Evolutionary conservation across 148 eudicot species (phyloP).

Genomic region (Nyssa sinensis): DNA sequence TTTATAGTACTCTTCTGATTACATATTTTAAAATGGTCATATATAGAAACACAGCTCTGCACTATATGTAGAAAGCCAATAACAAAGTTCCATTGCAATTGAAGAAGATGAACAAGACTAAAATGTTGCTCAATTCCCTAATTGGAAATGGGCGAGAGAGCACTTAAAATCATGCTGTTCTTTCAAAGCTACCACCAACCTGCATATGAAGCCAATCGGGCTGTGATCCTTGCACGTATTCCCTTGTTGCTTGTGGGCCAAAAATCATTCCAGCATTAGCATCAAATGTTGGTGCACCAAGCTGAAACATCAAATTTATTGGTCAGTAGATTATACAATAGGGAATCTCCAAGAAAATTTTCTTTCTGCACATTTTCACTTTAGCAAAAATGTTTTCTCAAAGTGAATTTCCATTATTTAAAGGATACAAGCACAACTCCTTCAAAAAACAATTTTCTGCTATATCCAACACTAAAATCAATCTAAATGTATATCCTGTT

Average conservation of each 20-base stretch:
- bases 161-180: slow-evolving; percentile 48
- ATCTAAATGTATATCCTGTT: neutral
- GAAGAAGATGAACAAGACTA: neutral
- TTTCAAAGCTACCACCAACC: slow-evolving; percentile 59
- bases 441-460: too few relatives aligned
- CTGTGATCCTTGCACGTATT: slow-evolving; percentile 55
- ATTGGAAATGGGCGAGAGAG: neutral
- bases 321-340: neutral
- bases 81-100: neutral
- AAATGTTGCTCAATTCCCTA: slow-evolving; percentile 4
- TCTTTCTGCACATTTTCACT: neutral
- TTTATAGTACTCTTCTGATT: neutral
- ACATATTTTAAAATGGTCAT: slow-evolving; percentile 11
- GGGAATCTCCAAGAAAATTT: neutral
- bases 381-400: neutral
- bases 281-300: slow-evolving; percentile 55
- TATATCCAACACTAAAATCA: neutral
- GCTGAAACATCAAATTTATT: slow-evolving; percentile 40
- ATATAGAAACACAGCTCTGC: neutral
- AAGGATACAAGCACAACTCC: too few relatives aligned
- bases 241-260: slow-evolving; percentile 65
- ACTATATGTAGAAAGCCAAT: neutral
- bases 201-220: slow-evolving; percentile 95
- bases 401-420: too few relatives aligned
- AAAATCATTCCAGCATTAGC: slow-evolving; percentile 55